A percentile compares a stretch with the other conserved stretches of the same genome.
These are phyloP conservation scores for Tuber umbilicatum DNA, from an alignment of 495 filamentous ascomycete species.

Conservation along the genomic window DNA sequence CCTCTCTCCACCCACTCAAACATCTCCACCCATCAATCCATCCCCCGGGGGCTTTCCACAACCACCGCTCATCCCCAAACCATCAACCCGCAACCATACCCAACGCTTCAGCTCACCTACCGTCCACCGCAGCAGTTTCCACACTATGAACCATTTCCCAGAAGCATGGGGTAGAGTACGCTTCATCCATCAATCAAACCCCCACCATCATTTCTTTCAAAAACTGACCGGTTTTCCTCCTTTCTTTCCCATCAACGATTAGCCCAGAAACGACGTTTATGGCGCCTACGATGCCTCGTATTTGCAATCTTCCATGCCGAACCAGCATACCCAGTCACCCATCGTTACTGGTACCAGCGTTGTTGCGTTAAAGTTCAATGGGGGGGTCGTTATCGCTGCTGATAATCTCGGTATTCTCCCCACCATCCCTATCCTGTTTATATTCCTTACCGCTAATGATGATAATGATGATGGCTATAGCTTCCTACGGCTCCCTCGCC, in stretches of 20 bases:
- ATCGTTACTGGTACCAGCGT: constrained; percentile 96
- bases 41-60: neutral
- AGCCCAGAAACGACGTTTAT: constrained; percentile 95
- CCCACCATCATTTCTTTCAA: constrained; percentile 33
- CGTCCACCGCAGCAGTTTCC: neutral
- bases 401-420: constrained; percentile 73
- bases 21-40: neutral
- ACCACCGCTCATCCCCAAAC: neutral
- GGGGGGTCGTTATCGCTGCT: constrained; percentile 90
- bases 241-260: constrained; percentile 38
- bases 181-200: constrained; percentile 22
- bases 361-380: constrained; percentile 85
- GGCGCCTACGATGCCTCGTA: constrained; percentile 84
- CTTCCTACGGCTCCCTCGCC: constrained; percentile 94
- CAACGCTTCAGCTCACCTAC: neutral
- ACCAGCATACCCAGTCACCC: constrained; percentile 79
- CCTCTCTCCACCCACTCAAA: neutral
- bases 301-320: constrained; percentile 57
- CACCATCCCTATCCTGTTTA: neutral
- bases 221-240: constrained; percentile 17
- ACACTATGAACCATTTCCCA: constrained; percentile 83
- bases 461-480: constrained; percentile 45
- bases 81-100: neutral
- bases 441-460: neutral
- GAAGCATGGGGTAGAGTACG: constrained; percentile 95